Evolutionary conservation across 176 grass and related monocot genomes (phyloP).

Genomic region (Musa schizocarpa): DNA sequence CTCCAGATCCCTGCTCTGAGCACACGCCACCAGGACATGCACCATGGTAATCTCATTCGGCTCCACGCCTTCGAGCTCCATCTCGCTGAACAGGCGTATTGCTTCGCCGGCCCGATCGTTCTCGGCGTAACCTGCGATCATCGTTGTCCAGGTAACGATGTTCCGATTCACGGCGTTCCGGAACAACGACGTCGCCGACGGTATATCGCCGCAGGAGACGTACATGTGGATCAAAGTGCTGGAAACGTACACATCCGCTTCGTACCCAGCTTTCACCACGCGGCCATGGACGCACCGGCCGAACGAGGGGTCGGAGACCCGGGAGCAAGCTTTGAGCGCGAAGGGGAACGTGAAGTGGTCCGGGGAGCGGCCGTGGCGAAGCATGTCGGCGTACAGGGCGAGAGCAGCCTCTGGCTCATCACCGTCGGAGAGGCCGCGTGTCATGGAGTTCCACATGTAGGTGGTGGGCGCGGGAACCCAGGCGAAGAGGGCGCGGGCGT

Average conservation of each 20-base stretch:
- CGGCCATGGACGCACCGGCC: conserved; percentile 25
- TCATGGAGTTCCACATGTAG: conserved; percentile 17
- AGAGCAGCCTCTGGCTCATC: conserved; percentile 10
- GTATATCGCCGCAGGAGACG: conserved; percentile 2
- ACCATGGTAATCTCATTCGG: conserved; percentile 29
- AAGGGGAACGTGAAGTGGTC: conserved; percentile 38
- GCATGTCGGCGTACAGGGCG: conserved; percentile 22
- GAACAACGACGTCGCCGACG: conserved; percentile 9
- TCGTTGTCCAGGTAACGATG: conserved; percentile 38
- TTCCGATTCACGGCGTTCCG: conserved; percentile 24
- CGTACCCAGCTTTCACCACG: conserved; percentile 22
- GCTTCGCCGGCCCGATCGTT: conserved; percentile 16
- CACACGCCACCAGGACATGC: conserved; percentile 30
- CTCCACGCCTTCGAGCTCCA: conserved; percentile 11
- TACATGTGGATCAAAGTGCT: conserved; percentile 25
- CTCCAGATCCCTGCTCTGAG: conserved; percentile 26
- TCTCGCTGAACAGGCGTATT: conserved; percentile 23
- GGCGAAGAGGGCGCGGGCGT: conserved; percentile 6
- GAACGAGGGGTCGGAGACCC: not conserved
- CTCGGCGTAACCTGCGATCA: conserved; percentile 25
- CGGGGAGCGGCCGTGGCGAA: conserved; percentile 6
- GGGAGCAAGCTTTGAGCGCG: conserved; percentile 26
- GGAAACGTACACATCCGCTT: conserved; percentile 20
- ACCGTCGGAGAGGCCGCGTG: conserved; percentile 1
- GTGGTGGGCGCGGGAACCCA: not conserved